Percentiles rank a stretch among this genome's conserved stretches.
phyloP scores from a whole-genome alignment of 129 eudicot genomes.

The Tanacetum coccineum region DNA sequence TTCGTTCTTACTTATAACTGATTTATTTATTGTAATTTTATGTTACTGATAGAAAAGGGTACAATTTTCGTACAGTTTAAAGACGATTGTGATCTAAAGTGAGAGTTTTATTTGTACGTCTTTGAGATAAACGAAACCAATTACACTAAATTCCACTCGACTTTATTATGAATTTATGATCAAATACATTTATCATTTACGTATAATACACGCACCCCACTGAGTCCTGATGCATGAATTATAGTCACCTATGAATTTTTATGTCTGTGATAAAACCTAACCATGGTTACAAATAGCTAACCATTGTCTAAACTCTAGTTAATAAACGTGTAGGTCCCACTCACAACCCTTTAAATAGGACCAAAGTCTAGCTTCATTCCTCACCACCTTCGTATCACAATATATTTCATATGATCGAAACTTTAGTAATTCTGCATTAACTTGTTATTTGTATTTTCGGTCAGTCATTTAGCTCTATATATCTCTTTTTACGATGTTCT shows the following conservation, averaged over 20 bases:
- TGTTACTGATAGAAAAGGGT: too few relatives aligned
- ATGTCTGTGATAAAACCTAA: constrained; percentile 23
- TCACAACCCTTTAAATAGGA: constrained; percentile 35
- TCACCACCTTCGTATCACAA: constrained; percentile 31
- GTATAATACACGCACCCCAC: constrained; percentile 20
- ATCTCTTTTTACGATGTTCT: neutral
- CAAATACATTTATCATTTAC: constrained; percentile 3
- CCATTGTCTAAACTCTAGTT: constrained; percentile 22
- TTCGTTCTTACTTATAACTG: too few relatives aligned
- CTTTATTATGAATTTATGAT: constrained; percentile 7
- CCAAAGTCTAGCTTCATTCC: constrained; percentile 9
- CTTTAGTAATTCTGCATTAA: constrained; percentile 24
- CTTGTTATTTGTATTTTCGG: constrained; percentile 21
- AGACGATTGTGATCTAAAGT: too few relatives aligned
- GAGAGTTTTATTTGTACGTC: too few relatives aligned
- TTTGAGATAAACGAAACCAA: constrained; percentile 13
- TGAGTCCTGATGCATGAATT: constrained; percentile 20
- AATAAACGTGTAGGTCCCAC: constrained; percentile 22
- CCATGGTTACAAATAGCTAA: constrained; percentile 21
- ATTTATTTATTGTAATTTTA: too few relatives aligned
- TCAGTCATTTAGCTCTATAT: neutral
- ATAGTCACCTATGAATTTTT: constrained; percentile 7
- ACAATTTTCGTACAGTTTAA: too few relatives aligned
- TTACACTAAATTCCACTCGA: constrained; percentile 17
- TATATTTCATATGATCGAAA: constrained; percentile 36